Conservation (phyloP, 1,284 basidiomycete species). For the Veloporphyrellus conicus region DNA sequence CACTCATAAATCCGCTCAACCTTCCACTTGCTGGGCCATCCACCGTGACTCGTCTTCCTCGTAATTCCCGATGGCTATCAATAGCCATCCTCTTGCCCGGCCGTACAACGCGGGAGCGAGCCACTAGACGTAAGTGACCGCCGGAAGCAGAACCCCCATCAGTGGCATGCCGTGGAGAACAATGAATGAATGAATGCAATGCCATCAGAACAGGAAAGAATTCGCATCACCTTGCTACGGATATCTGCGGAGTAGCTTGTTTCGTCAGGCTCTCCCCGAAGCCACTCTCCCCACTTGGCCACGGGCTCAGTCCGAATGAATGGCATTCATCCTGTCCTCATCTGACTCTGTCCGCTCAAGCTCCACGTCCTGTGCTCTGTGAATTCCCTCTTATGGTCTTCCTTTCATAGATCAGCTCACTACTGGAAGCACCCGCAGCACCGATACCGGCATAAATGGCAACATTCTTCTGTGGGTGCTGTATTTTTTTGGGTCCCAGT, state of each 20-base stretch:
- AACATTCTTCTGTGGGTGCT: slow-evolving; percentile 25
- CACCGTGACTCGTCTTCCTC: slow-evolving; percentile 6
- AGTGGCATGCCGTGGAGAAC: slow-evolving; percentile 18
- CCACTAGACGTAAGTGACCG: slow-evolving; percentile 32
- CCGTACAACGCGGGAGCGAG: slow-evolving; percentile 33
- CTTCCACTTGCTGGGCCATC: slow-evolving; percentile 25
- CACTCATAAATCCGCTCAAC: slow-evolving; percentile 23
- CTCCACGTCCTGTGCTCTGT: slow-evolving; percentile 32
- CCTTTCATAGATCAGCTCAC: slow-evolving; percentile 20
- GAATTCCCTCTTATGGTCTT: slow-evolving; percentile 17
- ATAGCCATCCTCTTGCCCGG: slow-evolving; percentile 14
- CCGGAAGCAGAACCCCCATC: slow-evolving; percentile 27
- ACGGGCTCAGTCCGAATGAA: slow-evolving; percentile 18
- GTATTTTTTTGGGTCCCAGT: slow-evolving; percentile 18
- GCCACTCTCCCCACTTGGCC: slow-evolving; percentile 12
- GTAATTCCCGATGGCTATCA: slow-evolving; percentile 25
- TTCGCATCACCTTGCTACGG: too few species aligned
- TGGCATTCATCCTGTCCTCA: slow-evolving; percentile 18
- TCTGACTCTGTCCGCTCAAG: slow-evolving; percentile 23
- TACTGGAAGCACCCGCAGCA: slow-evolving; percentile 20
- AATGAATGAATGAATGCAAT: slow-evolving; percentile 20
- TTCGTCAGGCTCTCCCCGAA: slow-evolving; percentile 13
- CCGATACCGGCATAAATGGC: slow-evolving; percentile 24
- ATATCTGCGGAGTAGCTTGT: slow-evolving; percentile 21
- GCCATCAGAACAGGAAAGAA: slow-evolving; percentile 13